Base-by-base conservation (phyloP, 164 flowering plant species). In the Nymphaea colorata region DNA sequence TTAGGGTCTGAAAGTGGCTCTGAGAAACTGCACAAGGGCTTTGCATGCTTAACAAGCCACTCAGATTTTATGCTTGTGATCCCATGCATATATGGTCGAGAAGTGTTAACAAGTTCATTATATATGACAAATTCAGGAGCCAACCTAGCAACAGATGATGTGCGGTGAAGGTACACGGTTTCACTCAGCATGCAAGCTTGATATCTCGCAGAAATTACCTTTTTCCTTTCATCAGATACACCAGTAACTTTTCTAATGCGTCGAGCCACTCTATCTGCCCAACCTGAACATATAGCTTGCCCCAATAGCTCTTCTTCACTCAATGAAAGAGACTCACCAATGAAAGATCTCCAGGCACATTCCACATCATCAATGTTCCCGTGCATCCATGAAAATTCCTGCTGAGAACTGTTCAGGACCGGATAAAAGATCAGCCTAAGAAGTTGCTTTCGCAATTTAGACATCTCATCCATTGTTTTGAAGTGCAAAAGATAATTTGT, bases 381-480 rank as follows among this genome's bases (percentile, higher is more conserved):
- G 72, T 81, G 81, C 63, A 64, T 77, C 99, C 99, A 94, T 43
- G 78, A 77, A 65, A 84, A 86, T 10, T 86, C 92, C 36, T 78
- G 72, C 15, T 80, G 77, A 25, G 63, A 57, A 55, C 72, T 78
- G 16, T n/a, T 36, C 25, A 61, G 8, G 11, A 11, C 64, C 57
- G 82, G 86, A 71, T 70, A 76, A 68, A 86, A 86, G 12, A 92
- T 87, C 66, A 94, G 71, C 66, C 78, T 82, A 69, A 91, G 92
- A 45, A 92, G 82, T 78, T 88, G 97, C 74, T 84, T 87, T 77
- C 96, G 81, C 62, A 94, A 81, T 76, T 94, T 91, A 67, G 96
- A 91, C 96, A 91, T 94, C 69, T 94, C 99, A 72, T 89, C 92
- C 97, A 94, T 86, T 16, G 93, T 91, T 77, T 94, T 91, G 59